Evolutionary conservation across 1,284 basidiomycete species (phyloP).

Genomic region (Baeospora myosura): DNA sequence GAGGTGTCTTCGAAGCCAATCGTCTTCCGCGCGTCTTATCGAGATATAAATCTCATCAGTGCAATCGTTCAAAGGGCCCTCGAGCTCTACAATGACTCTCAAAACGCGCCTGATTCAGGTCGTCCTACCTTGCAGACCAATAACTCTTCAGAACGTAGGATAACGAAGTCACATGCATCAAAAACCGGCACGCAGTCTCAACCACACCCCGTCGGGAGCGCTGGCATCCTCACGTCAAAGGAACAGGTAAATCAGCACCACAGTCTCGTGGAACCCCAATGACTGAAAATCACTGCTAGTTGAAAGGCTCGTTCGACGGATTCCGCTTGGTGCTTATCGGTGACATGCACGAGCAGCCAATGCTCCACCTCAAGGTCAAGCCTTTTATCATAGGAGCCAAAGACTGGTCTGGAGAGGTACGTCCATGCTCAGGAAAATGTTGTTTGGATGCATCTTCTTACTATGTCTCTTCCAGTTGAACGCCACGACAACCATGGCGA

Average conservation of each 20-base stretch:
- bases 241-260: conserved; percentile 53
- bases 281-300: conserved; percentile 31
- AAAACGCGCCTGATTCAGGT: conserved; percentile 16
- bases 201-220: conserved; percentile 40
- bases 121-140: not conserved
- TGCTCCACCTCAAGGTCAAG: conserved; percentile 84
- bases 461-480: conserved; percentile 54
- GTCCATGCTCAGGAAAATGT: conserved; percentile 10
- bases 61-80: conserved; percentile 87
- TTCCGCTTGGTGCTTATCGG: conserved; percentile 93
- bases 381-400: conserved; percentile 80
- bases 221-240: conserved; percentile 66
- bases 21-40: conserved; percentile 87
- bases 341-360: conserved; percentile 91
- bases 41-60: conserved; percentile 88
- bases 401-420: conserved; percentile 92
- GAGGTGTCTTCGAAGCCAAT: conserved; percentile 81
- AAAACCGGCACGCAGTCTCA: conserved; percentile 8
- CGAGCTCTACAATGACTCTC: conserved; percentile 47
- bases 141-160: not conserved
- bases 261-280: conserved; percentile 1
- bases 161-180: conserved; percentile 2
- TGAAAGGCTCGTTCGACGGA: conserved; percentile 81
- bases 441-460: not conserved
- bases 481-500: conserved; percentile 73